These are phyloP conservation scores for Beauveria scarabaeidicola DNA, from an alignment of 2,329 filamentous ascomycete genomes.

Conservation along the genomic window DNA sequence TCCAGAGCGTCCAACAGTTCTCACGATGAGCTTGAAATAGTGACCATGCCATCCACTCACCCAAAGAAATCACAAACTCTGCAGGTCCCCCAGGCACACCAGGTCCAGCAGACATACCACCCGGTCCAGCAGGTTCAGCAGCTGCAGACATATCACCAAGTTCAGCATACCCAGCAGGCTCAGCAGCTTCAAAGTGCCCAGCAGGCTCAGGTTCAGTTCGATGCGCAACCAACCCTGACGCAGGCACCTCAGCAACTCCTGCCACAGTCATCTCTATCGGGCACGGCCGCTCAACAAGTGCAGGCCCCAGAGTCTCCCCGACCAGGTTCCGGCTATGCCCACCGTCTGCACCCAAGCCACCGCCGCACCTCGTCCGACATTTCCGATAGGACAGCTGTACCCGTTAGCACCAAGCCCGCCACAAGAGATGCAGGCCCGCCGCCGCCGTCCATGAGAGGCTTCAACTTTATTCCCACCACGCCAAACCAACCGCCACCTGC, in stretches of 20 bases:
- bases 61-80: neutral
- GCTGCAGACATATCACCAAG: constrained; percentile 7
- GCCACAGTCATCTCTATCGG: neutral
- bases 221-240: neutral
- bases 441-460: constrained; percentile 24
- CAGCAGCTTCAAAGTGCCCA: neutral
- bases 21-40: constrained; percentile 33
- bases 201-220: neutral
- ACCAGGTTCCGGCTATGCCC: constrained; percentile 4
- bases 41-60: constrained; percentile 14
- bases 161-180: neutral
- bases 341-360: constrained; percentile 21
- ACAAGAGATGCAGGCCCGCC: constrained; percentile 20
- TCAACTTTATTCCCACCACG: constrained; percentile 17
- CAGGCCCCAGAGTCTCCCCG: neutral
- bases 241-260: too few species aligned
- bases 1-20: constrained; percentile 30
- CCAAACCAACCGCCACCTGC: neutral
- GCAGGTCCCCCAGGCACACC: neutral
- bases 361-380: constrained; percentile 23
- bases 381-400: constrained; percentile 18
- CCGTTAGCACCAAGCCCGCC: constrained; percentile 10
- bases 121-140: neutral
- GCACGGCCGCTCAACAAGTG: neutral
- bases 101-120: neutral